Conservation (phyloP, 257 asterid genomes). For the Nicotiana sylvestris region DNA sequence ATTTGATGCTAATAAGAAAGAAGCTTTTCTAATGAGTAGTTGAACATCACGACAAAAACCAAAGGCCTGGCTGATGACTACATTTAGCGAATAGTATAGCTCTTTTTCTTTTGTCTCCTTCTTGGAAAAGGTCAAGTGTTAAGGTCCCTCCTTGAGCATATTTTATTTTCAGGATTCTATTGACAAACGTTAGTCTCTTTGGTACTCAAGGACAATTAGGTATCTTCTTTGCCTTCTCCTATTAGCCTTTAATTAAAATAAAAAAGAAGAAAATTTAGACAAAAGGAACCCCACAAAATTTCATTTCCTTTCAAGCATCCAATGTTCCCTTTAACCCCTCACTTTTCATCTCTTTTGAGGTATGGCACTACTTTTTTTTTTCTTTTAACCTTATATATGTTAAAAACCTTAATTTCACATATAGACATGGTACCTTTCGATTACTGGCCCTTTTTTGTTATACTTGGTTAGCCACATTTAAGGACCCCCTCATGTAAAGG, state of each 20-base stretch:
- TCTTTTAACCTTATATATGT: neutral
- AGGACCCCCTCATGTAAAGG: neutral
- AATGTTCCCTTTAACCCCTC: constrained; percentile 44
- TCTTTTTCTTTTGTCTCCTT: constrained; percentile 24
- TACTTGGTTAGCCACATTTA: constrained; percentile 25
- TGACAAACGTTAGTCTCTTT: constrained; percentile 70
- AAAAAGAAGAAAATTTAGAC: constrained; percentile 36
- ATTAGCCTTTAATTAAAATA: neutral
- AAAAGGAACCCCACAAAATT: constrained; percentile 57
- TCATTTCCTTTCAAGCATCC: constrained; percentile 64
- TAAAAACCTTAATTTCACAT: neutral
- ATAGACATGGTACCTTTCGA: constrained; percentile 10
- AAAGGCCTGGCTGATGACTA: neutral
- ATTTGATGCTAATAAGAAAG: neutral
- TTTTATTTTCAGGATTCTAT: constrained; percentile 47
- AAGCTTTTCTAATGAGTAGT: constrained; percentile 26
- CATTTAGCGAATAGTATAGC: neutral
- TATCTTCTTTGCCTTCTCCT: constrained; percentile 29
- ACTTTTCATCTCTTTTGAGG: constrained; percentile 63
- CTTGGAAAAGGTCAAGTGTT: constrained; percentile 39
- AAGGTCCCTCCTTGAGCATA: neutral
- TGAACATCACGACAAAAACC: constrained; percentile 44
- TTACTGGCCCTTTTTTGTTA: constrained; percentile 16
- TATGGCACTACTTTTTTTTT: constrained; percentile 12
- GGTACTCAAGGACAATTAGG: constrained; percentile 65